These are phyloP conservation scores for Colletotrichum noveboracense DNA, from an alignment of 2,329 filamentous ascomycete genomes.

Conservation along the genomic window DNA sequence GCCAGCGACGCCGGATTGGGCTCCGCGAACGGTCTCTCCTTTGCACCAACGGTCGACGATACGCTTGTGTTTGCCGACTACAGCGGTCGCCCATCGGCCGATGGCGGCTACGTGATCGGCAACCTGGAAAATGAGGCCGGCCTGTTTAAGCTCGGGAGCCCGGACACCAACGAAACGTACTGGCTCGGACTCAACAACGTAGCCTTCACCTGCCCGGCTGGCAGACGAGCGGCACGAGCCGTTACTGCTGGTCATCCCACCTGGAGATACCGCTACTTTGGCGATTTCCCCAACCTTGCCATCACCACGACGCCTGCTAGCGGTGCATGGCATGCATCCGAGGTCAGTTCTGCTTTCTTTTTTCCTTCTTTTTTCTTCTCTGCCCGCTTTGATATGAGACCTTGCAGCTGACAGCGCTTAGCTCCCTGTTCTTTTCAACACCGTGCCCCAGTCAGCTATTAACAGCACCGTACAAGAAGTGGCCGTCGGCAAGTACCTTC, in stretches of 20 bases:
- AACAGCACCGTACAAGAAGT: conserved; percentile 31
- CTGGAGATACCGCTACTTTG: conserved; percentile 43
- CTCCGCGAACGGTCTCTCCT: background rate
- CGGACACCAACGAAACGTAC: conserved; percentile 24
- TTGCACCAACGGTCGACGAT: conserved; percentile 7
- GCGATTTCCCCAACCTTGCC: conserved; percentile 37
- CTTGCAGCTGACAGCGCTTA: background rate
- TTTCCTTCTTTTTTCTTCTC: background rate
- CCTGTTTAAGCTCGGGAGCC: conserved; percentile 28
- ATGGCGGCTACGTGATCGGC: conserved; percentile 28
- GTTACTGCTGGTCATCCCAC: conserved; percentile 31
- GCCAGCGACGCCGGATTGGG: background rate
- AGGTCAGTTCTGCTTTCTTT: conserved; percentile 22
- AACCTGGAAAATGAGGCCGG: conserved; percentile 38
- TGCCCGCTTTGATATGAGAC: background rate
- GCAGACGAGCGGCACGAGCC: conserved; percentile 27
- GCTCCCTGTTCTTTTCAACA: conserved; percentile 37
- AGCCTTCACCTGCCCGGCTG: conserved; percentile 37
- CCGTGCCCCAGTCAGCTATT: conserved; percentile 17
- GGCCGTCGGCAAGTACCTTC: conserved; percentile 35
- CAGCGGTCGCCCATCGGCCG: background rate
- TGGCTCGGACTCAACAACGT: conserved; percentile 32
- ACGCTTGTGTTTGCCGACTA: conserved; percentile 12
- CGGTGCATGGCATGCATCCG: conserved; percentile 38
- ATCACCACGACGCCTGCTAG: conserved; percentile 30